Evolutionary conservation across 345 rosid genomes (phyloP).

Genomic region (Sonneratia caseolaris): DNA sequence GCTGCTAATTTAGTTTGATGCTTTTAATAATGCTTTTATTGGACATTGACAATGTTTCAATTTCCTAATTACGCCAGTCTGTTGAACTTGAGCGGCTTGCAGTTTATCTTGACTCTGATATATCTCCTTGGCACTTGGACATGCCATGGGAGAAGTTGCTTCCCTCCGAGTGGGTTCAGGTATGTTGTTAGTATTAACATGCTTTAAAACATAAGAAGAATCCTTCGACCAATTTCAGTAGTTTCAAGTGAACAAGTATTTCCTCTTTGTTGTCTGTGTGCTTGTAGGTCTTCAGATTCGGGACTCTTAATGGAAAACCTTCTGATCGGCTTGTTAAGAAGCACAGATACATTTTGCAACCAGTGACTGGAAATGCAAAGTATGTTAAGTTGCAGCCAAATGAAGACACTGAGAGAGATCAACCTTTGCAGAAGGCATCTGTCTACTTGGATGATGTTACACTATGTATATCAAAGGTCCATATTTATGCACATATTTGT

Average conservation of each 20-base stretch:
- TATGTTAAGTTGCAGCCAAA: conserved; percentile 49
- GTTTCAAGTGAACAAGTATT: conserved; percentile 1
- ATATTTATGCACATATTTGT: conserved; percentile 7
- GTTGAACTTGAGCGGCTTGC: conserved; percentile 92
- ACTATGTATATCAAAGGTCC: conserved; percentile 85
- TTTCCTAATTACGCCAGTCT: conserved; percentile 30
- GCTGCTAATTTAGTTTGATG: neutral
- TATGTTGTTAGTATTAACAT: conserved; percentile 8
- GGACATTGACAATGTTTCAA: neutral
- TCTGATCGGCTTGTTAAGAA: conserved; percentile 44
- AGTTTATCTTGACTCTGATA: conserved; percentile 84
- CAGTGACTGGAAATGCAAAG: conserved; percentile 85
- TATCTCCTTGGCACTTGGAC: conserved; percentile 70
- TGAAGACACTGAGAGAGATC: conserved; percentile 26
- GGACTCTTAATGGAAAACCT: conserved; percentile 70
- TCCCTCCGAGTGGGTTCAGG: conserved; percentile 97
- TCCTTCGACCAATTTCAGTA: neutral
- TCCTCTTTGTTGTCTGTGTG: conserved; percentile 10
- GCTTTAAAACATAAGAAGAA: neutral
- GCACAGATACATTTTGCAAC: conserved; percentile 82
- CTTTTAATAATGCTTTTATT: neutral
- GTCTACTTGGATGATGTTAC: conserved; percentile 93
- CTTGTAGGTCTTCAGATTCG: conserved; percentile 69
- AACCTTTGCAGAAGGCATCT: conserved; percentile 71
- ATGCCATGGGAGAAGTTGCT: conserved; percentile 78